Base-by-base conservation (phyloP, 768 basidiomycete genomes). In the Cytidiella melzeri region DNA sequence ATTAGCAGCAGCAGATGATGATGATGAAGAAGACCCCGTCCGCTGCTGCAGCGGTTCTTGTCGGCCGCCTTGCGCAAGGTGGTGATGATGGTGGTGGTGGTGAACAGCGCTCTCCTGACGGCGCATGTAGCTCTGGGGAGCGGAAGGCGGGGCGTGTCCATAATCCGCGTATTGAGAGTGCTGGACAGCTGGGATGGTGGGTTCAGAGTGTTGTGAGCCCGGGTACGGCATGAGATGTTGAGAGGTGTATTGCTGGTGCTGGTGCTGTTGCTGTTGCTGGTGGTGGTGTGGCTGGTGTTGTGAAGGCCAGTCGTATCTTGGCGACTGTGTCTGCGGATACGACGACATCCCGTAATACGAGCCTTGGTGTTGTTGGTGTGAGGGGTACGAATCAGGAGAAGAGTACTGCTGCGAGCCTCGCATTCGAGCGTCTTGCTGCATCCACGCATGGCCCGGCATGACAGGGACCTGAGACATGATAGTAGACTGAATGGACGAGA, bases 261-360 rank as follows among this genome's bases (percentile, higher is more conserved):
- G 39, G 13, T 59, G 56, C n/a, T 50, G 61, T 24, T 41, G 53
- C 19, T 49, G 57, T 12, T 43, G 57, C n/a, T 55, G 53, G 3
- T 45, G 53, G 3, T 60, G 62, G 4, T 56, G 53, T 2, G 48
- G 52, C n/a, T 46, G 34, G 15, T 48, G 52, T 26, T 48, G 44
- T 2, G 43, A 51, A 9, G 49, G 43, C 49, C 42, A 39, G 12
- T 36, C 36, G 12, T 45, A 43, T 10, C 28, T 20, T 34, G 41
- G 15, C 15, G 30, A 15, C 30, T 34, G 30, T 15, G 30, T 15
- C 15, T 34, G 30, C 30, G 7, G 30, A 34, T 34, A 34, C 30
- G 9, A 7, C 30, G 15, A 7, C 30, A 15, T 7, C 7, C 15
- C 7, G 30, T 34, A 34, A 15, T 7, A 34, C 30, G 30, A 34